Conservation (phyloP, 2,329 filamentous ascomycete genomes). For the Pyrenochaeta sp. region DNA sequence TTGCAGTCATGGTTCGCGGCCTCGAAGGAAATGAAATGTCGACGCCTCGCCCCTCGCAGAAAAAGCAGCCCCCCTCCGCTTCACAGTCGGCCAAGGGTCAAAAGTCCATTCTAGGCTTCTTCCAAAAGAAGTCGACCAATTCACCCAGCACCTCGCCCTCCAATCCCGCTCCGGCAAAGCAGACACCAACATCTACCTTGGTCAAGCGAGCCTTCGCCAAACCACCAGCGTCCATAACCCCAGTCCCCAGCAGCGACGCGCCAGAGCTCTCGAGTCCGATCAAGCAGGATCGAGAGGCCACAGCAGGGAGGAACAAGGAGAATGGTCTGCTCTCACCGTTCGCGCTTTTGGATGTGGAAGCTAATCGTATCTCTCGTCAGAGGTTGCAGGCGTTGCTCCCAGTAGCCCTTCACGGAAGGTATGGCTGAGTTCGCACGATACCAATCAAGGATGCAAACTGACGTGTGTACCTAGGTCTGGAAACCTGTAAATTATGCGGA, state of each 20-base stretch:
- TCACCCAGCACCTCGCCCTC: constrained; percentile 54
- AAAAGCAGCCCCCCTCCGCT: constrained; percentile 55
- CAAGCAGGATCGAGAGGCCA: constrained; percentile 65
- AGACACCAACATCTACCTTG: constrained; percentile 33
- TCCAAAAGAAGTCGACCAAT: constrained; percentile 67
- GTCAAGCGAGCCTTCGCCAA: constrained; percentile 45
- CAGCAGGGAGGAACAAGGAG: constrained; percentile 61
- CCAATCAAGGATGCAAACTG: constrained; percentile 1
- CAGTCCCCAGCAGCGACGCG: constrained; percentile 82
- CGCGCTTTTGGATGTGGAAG: constrained; percentile 52
- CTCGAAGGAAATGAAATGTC: constrained; percentile 59
- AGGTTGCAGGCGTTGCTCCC: constrained; percentile 55
- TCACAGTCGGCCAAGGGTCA: constrained; percentile 68
- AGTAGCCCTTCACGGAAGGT: constrained; percentile 87
- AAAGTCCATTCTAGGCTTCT: constrained; percentile 81
- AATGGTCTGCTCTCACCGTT: constrained; percentile 58
- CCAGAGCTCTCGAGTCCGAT: constrained; percentile 73
- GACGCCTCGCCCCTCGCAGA: constrained; percentile 54
- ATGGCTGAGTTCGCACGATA: constrained; percentile 27
- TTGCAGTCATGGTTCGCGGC: constrained; percentile 52
- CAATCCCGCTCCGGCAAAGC: constrained; percentile 32
- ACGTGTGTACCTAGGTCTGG: constrained; percentile 59
- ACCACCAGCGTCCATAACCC: constrained; percentile 64
- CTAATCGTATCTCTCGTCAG: constrained; percentile 52
- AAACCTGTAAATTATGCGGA: constrained; percentile 83